These are phyloP conservation scores for Triticum turgidum DNA, from an alignment of 176 grass and related monocot species.

Conservation along the genomic window DNA sequence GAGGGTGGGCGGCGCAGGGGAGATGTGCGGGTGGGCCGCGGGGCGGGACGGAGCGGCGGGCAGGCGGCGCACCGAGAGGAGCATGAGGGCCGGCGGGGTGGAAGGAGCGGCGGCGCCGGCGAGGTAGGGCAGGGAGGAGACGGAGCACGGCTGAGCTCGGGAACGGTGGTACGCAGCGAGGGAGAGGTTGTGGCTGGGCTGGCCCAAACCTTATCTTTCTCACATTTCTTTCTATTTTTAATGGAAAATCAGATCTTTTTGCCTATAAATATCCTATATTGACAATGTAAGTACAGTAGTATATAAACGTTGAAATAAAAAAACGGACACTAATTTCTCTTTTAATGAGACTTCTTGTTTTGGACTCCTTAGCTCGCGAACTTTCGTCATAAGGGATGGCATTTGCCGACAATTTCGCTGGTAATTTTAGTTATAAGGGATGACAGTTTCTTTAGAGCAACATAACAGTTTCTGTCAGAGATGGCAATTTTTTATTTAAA, in stretches of 20 bases:
- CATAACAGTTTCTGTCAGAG: too few relatives aligned
- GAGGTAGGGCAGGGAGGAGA: background rate
- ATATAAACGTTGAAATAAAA: too few relatives aligned
- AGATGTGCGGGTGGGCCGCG: background rate
- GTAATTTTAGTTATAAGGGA: too few relatives aligned
- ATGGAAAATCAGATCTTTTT: background rate
- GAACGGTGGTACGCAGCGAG: background rate
- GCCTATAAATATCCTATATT: background rate
- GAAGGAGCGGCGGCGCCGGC: background rate
- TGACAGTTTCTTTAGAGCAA: too few relatives aligned
- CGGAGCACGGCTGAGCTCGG: background rate
- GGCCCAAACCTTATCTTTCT: conserved; percentile 19
- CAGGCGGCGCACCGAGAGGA: conserved; percentile 7
- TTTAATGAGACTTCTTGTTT: too few relatives aligned
- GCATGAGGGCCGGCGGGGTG: background rate
- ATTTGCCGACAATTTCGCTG: too few relatives aligned
- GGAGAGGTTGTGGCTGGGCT: conserved; percentile 1
- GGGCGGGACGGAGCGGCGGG: background rate
- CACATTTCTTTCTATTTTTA: background rate
- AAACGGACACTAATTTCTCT: too few relatives aligned
- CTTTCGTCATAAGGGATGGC: too few relatives aligned
- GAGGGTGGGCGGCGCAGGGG: background rate
- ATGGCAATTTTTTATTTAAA: too few relatives aligned
- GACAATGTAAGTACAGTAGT: too few relatives aligned
- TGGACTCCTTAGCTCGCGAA: too few relatives aligned